Conservation (phyloP, 192 early-diverging fungal genomes). For the Gryganskiella cystojenkinii region DNA sequence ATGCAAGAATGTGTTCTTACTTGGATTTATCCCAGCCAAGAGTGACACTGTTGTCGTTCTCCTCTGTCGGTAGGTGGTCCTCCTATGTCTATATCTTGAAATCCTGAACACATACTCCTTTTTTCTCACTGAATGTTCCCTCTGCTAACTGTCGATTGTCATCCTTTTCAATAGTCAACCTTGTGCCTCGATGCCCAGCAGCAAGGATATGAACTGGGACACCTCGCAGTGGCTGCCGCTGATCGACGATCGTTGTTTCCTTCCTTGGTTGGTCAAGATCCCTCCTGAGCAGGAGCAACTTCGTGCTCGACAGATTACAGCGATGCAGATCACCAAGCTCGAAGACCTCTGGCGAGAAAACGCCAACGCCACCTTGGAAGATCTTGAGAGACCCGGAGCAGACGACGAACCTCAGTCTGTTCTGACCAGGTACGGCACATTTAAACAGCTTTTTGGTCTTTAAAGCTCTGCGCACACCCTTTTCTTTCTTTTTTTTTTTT, state of each 20-base stretch:
- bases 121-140: background rate
- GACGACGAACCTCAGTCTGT: conserved; percentile 91
- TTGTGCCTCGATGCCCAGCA: conserved; percentile 89
- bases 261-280: conserved; percentile 94
- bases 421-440: conserved; percentile 67
- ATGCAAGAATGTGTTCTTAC: conserved; percentile 91
- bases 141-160: background rate
- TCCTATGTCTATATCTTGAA: background rate
- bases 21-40: conserved; percentile 99
- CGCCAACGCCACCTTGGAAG: conserved; percentile 77
- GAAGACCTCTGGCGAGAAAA: conserved; percentile 94
- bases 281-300: conserved; percentile 88
- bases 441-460: background rate
- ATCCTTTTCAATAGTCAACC: conserved; percentile 88
- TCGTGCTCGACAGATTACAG: conserved; percentile 84
- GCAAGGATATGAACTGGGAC: conserved; percentile 98
- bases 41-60: conserved; percentile 97
- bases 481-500: background rate
- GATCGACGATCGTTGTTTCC: conserved; percentile 93
- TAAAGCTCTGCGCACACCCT: background rate
- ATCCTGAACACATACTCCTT: too few species aligned
- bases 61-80: conserved; percentile 83
- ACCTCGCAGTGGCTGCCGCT: conserved; percentile 96
- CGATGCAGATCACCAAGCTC: conserved; percentile 84
- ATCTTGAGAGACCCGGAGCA: conserved; percentile 82